A percentile compares a stretch with the other conserved stretches of the same genome.
These are phyloP conservation scores for Pythium dissotocum DNA, from an alignment of 352 stramenopile species.

Conservation along the genomic window DNA sequence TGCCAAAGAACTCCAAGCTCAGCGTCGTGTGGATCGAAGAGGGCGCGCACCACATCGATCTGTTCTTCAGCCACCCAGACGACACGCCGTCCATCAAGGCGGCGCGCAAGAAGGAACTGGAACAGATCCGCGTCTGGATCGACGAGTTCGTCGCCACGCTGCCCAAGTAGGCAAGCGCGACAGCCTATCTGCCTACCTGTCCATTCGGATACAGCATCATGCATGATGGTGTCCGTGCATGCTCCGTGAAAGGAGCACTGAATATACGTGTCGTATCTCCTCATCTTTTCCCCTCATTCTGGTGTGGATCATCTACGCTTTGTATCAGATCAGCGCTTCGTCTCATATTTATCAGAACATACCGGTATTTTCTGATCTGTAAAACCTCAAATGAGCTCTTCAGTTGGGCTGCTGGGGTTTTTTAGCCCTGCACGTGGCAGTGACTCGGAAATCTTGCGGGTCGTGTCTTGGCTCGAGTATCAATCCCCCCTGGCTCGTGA, in stretches of 20 bases:
- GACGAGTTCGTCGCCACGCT: conserved; percentile 48
- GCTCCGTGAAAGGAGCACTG: background rate
- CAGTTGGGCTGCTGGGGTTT: conserved; percentile 5
- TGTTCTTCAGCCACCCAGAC: conserved; percentile 90
- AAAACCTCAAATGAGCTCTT: background rate
- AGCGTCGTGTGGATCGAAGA: conserved; percentile 73
- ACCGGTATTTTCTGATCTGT: background rate
- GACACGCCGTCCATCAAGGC: conserved; percentile 81
- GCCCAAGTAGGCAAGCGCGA: background rate
- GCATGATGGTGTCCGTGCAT: background rate
- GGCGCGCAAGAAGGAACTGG: conserved; percentile 75
- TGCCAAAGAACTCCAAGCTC: conserved; percentile 54
- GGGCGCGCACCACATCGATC: conserved; percentile 89
- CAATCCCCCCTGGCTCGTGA: background rate
- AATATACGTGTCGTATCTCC: background rate
- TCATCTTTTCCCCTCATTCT: background rate
- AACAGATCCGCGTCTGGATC: conserved; percentile 86
- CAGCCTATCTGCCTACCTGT: background rate
- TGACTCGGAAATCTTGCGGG: conserved; percentile 13
- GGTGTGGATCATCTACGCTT: background rate
- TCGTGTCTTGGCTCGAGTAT: background rate
- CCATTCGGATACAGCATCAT: background rate
- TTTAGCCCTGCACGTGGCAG: conserved; percentile 7
- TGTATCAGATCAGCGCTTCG: background rate
- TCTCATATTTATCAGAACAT: background rate